These are phyloP conservation scores for Chenopodium formosanum DNA, from an alignment of 148 eudicot species.

Conservation along the genomic window DNA sequence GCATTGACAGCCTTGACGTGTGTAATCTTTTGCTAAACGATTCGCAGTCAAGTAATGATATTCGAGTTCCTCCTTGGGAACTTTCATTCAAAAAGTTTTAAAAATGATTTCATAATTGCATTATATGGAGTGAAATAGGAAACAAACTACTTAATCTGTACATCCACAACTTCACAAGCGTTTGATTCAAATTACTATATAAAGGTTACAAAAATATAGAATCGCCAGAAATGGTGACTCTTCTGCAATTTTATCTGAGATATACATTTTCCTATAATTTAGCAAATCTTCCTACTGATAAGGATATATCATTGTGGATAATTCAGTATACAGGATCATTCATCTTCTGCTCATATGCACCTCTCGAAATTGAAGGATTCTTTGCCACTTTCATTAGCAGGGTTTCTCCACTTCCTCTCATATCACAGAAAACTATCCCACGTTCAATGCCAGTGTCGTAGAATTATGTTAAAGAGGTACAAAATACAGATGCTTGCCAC, in stretches of 20 bases:
- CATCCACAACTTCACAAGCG: conserved; percentile 29
- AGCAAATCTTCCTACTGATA: conserved; percentile 20
- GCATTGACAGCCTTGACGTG: too few species aligned
- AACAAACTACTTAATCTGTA: conserved; percentile 31
- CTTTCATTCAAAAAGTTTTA: too few species aligned
- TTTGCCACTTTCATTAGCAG: conserved; percentile 29
- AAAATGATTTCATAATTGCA: not conserved
- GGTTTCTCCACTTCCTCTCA: conserved; percentile 7
- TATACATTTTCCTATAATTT: conserved; percentile 16
- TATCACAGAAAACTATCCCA: not conserved
- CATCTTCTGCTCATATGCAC: conserved; percentile 12
- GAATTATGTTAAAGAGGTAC: conserved; percentile 11
- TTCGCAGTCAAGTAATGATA: too few species aligned
- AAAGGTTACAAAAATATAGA: conserved; percentile 31
- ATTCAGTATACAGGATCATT: not conserved
- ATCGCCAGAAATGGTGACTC: conserved; percentile 25
- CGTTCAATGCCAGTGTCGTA: conserved; percentile 11
- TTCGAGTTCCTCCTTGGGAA: too few species aligned
- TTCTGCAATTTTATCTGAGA: conserved; percentile 2
- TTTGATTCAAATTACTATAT: conserved; percentile 11
- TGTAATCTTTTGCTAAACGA: too few species aligned
- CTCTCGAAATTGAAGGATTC: conserved; percentile 22
- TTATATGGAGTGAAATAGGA: conserved; percentile 13
- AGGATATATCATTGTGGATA: not conserved
- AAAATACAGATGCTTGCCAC: conserved; percentile 18